Conservation (phyloP, 139 green algal species). For the Chlorella sp. region DNA sequence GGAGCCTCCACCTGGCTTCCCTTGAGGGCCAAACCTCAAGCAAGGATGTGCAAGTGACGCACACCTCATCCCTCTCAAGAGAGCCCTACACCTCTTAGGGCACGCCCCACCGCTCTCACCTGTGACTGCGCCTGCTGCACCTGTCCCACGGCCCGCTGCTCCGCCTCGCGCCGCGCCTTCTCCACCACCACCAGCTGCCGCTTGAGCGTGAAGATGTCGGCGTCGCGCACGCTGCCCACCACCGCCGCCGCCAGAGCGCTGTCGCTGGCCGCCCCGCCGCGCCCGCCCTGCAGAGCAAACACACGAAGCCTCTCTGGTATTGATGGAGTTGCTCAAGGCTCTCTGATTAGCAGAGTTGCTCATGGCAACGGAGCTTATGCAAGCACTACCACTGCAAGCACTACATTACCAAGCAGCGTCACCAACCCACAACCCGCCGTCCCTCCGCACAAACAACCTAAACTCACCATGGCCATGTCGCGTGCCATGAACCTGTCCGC, state of each 20-base stretch:
- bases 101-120: background rate
- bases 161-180: constrained; percentile 11
- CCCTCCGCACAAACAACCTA: too few relatives aligned
- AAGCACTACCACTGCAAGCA: background rate
- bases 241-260: background rate
- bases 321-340: background rate
- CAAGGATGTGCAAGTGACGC: background rate
- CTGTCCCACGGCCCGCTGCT: background rate
- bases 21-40: background rate
- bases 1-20: background rate
- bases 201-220: constrained; percentile 11
- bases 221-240: constrained; percentile 2
- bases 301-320: background rate
- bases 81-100: too few relatives aligned
- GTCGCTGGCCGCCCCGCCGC: background rate
- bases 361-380: background rate
- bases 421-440: too few relatives aligned
- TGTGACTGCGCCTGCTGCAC: background rate
- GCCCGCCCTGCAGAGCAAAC: background rate
- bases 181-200: constrained; percentile 18
- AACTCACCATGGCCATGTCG: too few relatives aligned
- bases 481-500: background rate
- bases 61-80: background rate
- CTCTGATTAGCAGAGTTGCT: background rate
- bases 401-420: background rate